Evolutionary conservation across 1,284 basidiomycete species (phyloP).

Genomic region (Cutaneotrichosporon sp.): DNA sequence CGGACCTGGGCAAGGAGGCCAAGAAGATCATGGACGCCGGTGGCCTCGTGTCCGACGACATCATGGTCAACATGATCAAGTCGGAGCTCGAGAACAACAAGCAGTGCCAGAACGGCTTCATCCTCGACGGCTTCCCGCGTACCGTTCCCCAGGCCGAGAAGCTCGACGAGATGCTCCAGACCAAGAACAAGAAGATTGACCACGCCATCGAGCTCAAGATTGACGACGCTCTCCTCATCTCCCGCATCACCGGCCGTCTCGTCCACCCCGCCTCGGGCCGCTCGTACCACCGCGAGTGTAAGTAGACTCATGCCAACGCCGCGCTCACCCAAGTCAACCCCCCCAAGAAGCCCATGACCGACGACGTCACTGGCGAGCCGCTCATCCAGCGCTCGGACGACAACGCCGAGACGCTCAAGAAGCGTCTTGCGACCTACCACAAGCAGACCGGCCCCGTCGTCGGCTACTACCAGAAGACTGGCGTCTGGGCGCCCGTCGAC

Average conservation of each 20-base stretch:
- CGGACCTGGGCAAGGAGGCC: slow-evolving; percentile 79
- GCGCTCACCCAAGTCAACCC: slow-evolving; percentile 58
- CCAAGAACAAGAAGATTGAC: slow-evolving; percentile 80
- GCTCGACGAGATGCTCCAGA: slow-evolving; percentile 81
- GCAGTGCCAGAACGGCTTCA: slow-evolving; percentile 90
- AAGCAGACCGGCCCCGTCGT: slow-evolving; percentile 87
- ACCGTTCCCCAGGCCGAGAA: slow-evolving; percentile 97
- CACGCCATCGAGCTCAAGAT: slow-evolving; percentile 88
- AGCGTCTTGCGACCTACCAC: slow-evolving; percentile 83
- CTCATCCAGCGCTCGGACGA: slow-evolving; percentile 88
- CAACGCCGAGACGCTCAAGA: slow-evolving; percentile 86
- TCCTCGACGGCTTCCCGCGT: slow-evolving; percentile 96
- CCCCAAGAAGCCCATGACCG: slow-evolving; percentile 88
- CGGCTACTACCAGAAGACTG: slow-evolving; percentile 91
- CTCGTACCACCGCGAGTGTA: slow-evolving; percentile 92
- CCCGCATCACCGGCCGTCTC: slow-evolving; percentile 91
- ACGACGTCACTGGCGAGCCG: slow-evolving; percentile 93
- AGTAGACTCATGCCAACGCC: slow-evolving; percentile 46
- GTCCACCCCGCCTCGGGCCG: slow-evolving; percentile 85
- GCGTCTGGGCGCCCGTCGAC: slow-evolving; percentile 83
- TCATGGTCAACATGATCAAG: slow-evolving; percentile 97
- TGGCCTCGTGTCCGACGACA: slow-evolving; percentile 89
- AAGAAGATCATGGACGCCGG: slow-evolving; percentile 98
- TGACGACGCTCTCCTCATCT: slow-evolving; percentile 90
- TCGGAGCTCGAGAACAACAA: slow-evolving; percentile 91